Evolutionary conservation across 2,329 filamentous ascomycete species (phyloP), one percentile per base, ranked within the genome.

Genomic region (Pseudocercospora macadamiae): DNA sequence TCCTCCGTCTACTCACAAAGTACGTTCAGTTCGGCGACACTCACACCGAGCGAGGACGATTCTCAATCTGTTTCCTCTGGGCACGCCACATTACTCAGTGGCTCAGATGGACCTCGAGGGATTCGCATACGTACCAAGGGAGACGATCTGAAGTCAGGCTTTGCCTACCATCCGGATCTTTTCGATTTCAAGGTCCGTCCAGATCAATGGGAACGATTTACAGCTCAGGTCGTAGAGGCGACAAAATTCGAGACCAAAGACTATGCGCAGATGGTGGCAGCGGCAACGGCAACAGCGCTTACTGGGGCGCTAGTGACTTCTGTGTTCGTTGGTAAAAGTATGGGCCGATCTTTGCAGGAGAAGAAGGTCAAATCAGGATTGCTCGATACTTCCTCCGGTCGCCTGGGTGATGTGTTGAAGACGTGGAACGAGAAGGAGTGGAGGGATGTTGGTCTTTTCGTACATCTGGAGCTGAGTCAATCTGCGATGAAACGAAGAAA

Each of bases 151-250:
- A 57, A 60, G 28, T 54, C 53, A 7, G 60, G 60, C 6, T 63
- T 63, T 28, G 52, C 60, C 2, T 60, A 63, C 32, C 57, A 57
- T 25, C 45, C 57, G 8, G 28, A 47, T 4, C 34, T 63, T 7
- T 63, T 60, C 54, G 60, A 63, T 9, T 49, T 57, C 3, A 49
- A 42, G 14, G 54, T 63, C 14, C 57, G 60, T 18, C 60, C 57
- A 3, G 54, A 63, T 23, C 48, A 54, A n/a, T 63, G 60, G 60
- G 49, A 63, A 10, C 25, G 42, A 3, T 63, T 63, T 54, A 63
- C 57, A 12, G 26, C 55, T 16, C 57, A 60, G 30, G 19, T 63
- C 2, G 30, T 54, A 18, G 49, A 60, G 9, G 32, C 48, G 2
- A 60, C 60, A 4, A 55, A 47, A 25, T 57, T 60, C 26, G 48